phyloP scores from a whole-genome alignment of 2,329 filamentous ascomycete species.

The Aspergillus latus region DNA sequence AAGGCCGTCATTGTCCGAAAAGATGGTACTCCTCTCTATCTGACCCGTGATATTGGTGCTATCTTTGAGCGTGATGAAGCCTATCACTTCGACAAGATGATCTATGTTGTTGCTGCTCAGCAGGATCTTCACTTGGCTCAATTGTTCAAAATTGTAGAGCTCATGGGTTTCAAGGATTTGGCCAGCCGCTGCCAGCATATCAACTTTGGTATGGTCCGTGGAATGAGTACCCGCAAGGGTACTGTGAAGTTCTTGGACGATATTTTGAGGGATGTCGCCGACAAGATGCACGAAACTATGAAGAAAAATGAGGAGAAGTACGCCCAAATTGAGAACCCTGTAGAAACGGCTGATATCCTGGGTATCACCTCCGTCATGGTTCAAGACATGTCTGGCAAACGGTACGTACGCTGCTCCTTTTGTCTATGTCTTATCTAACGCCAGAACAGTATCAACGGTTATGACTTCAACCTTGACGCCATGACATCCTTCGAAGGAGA shows the following conservation, averaged over 20 bases:
- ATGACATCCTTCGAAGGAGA: constrained; percentile 68
- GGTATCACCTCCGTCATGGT: constrained; percentile 97
- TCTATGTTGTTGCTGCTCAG: constrained; percentile 65
- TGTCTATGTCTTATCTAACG: neutral
- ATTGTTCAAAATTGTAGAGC: constrained; percentile 64
- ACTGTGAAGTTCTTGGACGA: constrained; percentile 74
- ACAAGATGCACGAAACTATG: constrained; percentile 99
- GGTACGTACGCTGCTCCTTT: constrained; percentile 50
- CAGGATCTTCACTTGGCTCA: constrained; percentile 65
- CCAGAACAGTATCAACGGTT: constrained; percentile 57
- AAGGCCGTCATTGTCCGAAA: constrained; percentile 66
- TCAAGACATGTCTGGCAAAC: constrained; percentile 95
- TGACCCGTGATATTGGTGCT: constrained; percentile 68
- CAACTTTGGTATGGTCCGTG: constrained; percentile 66
- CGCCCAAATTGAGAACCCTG: constrained; percentile 79
- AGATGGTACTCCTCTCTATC: constrained; percentile 66
- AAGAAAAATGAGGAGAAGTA: constrained; percentile 87
- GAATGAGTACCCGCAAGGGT: constrained; percentile 65
- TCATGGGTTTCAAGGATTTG: constrained; percentile 62
- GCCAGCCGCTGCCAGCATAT: constrained; percentile 61
- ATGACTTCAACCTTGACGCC: constrained; percentile 64
- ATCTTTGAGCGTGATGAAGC: constrained; percentile 62
- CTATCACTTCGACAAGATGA: constrained; percentile 66
- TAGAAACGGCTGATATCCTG: constrained; percentile 77
- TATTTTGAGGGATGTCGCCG: constrained; percentile 75